Conservation (phyloP, 768 basidiomycete species). For the Mycena alexandri region DNA sequence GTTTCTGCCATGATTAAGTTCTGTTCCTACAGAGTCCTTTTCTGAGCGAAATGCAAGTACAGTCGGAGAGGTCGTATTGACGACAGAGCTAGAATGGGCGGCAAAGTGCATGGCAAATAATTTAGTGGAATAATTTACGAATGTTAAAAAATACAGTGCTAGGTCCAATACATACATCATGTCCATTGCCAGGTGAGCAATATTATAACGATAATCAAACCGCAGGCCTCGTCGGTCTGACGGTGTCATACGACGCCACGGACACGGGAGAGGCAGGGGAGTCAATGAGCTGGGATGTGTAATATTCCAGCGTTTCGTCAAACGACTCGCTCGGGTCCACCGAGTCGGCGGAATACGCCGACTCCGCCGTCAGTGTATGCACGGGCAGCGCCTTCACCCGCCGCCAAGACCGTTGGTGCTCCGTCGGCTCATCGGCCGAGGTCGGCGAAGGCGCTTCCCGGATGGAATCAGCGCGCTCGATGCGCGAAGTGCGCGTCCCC, state of each 20-base stretch:
- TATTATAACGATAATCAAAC: neutral
- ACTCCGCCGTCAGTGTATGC: neutral
- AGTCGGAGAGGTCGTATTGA: too few relatives aligned
- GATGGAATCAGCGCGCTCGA: conserved; percentile 38
- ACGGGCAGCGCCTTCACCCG: neutral
- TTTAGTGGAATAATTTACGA: neutral
- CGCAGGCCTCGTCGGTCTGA: conserved; percentile 2
- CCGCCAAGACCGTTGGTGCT: neutral
- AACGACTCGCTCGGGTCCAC: conserved; percentile 13
- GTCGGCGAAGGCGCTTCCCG: conserved; percentile 16
- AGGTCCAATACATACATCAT: too few relatives aligned
- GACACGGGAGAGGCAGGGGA: conserved; percentile 17
- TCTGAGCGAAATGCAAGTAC: neutral
- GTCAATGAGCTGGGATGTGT: conserved; percentile 7
- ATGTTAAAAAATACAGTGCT: conserved; percentile 16
- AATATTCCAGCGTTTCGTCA: conserved; percentile 21
- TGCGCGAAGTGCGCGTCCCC: conserved; percentile 23
- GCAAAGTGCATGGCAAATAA: neutral
- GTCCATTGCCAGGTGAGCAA: too few relatives aligned
- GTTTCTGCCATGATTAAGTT: too few relatives aligned
- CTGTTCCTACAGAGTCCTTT: neutral
- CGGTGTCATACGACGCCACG: conserved; percentile 11
- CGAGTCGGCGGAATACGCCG: neutral
- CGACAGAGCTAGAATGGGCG: too few relatives aligned
- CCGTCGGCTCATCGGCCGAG: neutral